These are phyloP conservation scores for Fomes fomentarius DNA, from an alignment of 1,284 basidiomycete genomes.

Conservation along the genomic window DNA sequence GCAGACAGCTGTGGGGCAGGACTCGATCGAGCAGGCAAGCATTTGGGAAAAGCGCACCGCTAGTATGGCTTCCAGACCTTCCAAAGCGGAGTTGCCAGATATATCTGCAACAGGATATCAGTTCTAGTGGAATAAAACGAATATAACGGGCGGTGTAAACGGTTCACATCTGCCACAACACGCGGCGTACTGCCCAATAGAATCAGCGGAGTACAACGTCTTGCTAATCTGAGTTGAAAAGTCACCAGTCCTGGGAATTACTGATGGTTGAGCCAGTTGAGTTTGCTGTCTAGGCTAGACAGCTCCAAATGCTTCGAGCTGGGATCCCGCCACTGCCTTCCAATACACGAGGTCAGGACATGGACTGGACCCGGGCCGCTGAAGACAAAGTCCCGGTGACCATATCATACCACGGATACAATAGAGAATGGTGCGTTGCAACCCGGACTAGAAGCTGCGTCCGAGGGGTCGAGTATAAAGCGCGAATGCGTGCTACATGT, in stretches of 20 bases:
- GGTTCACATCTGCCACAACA: too few species aligned
- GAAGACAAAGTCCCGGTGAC: neutral
- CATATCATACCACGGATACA: neutral
- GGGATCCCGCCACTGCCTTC: neutral
- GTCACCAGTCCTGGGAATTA: neutral
- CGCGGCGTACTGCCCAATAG: too few species aligned
- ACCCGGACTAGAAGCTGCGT: too few species aligned
- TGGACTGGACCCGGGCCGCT: neutral
- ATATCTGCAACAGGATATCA: neutral
- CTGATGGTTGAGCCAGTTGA: neutral
- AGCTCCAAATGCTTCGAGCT: neutral
- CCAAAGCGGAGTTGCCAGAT: neutral
- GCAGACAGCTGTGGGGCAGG: conserved; percentile 6
- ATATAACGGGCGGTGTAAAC: too few species aligned
- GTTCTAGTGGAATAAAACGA: too few species aligned
- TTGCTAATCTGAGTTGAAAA: too few species aligned
- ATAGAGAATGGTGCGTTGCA: neutral
- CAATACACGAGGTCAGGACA: conserved; percentile 4
- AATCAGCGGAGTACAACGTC: too few species aligned
- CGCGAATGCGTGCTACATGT: neutral
- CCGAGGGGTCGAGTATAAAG: neutral
- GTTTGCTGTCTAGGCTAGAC: neutral
- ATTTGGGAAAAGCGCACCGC: neutral
- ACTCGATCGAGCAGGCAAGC: conserved; percentile 7
- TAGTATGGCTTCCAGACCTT: neutral